Evolutionary conservation across 1,284 basidiomycete genomes (phyloP), one percentile per base, ranked within the genome.

Genomic region (Apiotrichum mycotoxinovorans): DNA sequence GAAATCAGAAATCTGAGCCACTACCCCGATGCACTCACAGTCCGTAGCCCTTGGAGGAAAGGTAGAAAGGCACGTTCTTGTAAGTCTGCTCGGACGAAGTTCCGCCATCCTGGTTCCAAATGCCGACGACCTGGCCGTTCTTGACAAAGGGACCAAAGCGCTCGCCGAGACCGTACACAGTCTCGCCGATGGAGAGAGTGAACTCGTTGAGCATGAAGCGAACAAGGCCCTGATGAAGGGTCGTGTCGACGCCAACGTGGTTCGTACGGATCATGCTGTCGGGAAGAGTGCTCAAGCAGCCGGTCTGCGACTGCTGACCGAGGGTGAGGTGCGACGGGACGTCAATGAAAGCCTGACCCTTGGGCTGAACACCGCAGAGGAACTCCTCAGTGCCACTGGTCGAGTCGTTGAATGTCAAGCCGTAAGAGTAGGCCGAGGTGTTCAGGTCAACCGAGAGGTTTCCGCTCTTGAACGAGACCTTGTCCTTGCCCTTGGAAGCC

Each of bases 141-240:
- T 88, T 89, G 12, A 87, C 81, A 56, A 88, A 85, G 20, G 85
- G 79, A 1, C 85, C 85, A 68, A 89, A 88, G 62, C 87, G 83
- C 66, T 74, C 72, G 37, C 87, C 87, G 22, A 88, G 78, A 14
- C 87, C 86, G 69, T 88, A 88, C 17, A 88, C 79, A 27, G 84
- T 80, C 73, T 88, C 86, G 35, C 85, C 86, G 0, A 86, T 85
- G 18, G 84, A 83, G 14, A 87, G 74, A 54, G 83, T 84, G 35
- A 89, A 79, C 74, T 88, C 86, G 11, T 84, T 85, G 60, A 84
- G 80, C 58, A 86, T 80, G 71, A 85, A 88, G 41, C 70, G 43
- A 11, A 69, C 62, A 43, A 63, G 65, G 15, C 58, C 67, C n/a
- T 56, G 51, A 1, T 50, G 40, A 23, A 52, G 45, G 8, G 52